Base-by-base conservation (phyloP, 2,329 filamentous ascomycete species). In the Ceratocystis destructans region DNA sequence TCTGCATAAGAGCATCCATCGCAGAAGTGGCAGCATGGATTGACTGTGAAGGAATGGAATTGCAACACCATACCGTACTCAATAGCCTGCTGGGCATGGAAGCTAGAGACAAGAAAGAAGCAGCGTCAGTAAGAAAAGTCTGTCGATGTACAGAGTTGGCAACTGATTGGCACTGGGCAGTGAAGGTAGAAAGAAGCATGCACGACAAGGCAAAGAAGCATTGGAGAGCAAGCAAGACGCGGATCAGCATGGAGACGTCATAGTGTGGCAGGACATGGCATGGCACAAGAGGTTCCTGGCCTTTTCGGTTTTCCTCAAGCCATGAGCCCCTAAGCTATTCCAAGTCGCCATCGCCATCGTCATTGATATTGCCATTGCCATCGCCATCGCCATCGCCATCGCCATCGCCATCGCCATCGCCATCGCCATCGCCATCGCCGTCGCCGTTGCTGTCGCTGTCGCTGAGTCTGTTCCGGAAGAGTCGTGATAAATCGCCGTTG, bases 81-180 rank as follows among this genome's bases (percentile, higher is more conserved):
- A 78, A 99, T 96, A 71, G 94, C 94, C 81, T 96, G 92, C 77
- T 90, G 84, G 71, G 94, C 94, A 78, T 99, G 94, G 83, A 99
- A 99, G 73, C 93, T 97, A 72, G 66, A 59, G 20, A 59, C 44
- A 25, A 22, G 22, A n/a, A 46, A 53, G 48, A 46, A 50, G 46
- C 22, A 6, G 20, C 44, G 62, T 67, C 53, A 67, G 66, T 48
- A 65, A 37, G 1, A 15, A n/a, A 22, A 1, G 17, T 22, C 31
- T 15, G 37, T 41, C 37, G 10, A 12, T n/a, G 20, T 48, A 25
- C n/a, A n/a, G 41, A 15, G 50, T 44, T 46, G 64, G 6, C 10
- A 5, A 31, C 7, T 31, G 61, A 12, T 33, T 10, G 55, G 17
- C 15, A 12, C 55, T n/a, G 55, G 5, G 25, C 25, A 17, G 25